A percentile compares a stretch with the other conserved stretches of the same genome.
Evolutionary conservation across 371 early-diverging fungal genomes (phyloP).

Genomic region (Dichotomocladium elegans): DNA sequence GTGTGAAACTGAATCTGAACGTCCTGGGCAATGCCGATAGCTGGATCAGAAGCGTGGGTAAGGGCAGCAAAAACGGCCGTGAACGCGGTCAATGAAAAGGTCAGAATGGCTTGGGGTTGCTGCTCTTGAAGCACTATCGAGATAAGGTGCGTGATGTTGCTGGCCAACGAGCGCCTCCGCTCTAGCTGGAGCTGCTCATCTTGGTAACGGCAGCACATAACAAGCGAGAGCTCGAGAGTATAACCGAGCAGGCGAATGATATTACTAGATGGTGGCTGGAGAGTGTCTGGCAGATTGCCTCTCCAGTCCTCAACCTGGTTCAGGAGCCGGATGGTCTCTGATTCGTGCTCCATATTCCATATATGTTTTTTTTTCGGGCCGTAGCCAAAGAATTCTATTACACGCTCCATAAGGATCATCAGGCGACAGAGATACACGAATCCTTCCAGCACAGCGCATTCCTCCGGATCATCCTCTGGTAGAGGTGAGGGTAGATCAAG

Average conservation of each 20-base stretch:
- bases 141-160: conserved; percentile 35
- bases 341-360: conserved; percentile 36
- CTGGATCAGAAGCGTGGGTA: conserved; percentile 38
- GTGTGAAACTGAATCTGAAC: conserved; percentile 37
- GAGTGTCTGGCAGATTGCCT: conserved; percentile 20
- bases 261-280: conserved; percentile 20
- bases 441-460: conserved; percentile 23
- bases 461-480: conserved; percentile 35
- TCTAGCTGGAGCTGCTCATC: conserved; percentile 30
- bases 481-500: conserved; percentile 31
- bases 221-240: conserved; percentile 29
- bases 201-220: conserved; percentile 40
- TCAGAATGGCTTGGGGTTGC: conserved; percentile 34
- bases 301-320: conserved; percentile 36
- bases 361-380: conserved; percentile 20
- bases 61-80: conserved; percentile 43
- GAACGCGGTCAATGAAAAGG: conserved; percentile 29
- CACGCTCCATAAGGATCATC: conserved; percentile 37
- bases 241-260: conserved; percentile 32
- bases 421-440: conserved; percentile 36
- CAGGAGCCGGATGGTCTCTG: conserved; percentile 26
- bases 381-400: conserved; percentile 31
- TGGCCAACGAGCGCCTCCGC: conserved; percentile 30
- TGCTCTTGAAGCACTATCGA: too few species aligned
- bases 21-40: conserved; percentile 21